Evolutionary conservation across 495 filamentous ascomycete genomes (phyloP), one percentile per base, ranked within the genome.

Genomic region (Umbilicaria muhlenbergii): DNA sequence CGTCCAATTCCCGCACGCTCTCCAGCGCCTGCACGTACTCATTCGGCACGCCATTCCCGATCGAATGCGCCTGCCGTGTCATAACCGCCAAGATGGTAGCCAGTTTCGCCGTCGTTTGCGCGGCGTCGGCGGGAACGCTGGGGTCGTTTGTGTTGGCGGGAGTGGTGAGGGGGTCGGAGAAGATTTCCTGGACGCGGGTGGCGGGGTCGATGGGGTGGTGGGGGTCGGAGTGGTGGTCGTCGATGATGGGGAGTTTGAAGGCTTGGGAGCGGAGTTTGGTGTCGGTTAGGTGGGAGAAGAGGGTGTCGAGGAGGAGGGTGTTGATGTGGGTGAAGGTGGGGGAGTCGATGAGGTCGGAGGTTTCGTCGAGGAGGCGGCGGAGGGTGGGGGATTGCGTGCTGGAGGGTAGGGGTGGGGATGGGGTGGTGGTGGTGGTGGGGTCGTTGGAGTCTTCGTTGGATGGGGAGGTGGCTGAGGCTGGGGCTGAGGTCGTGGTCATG

Each of bases 291-390:
- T 77, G 72, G 5, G 80, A 80, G 66, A 94, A 96, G 7, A 77
- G 78, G 36, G 86, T 75, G 57, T 95, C 86, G 48, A 96, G 81
- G 44, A 95, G 74, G 46, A 81, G 75, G 7, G 82, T 86, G 35
- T 91, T 63, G 31, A 96, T 86, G 46, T 79, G 77, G 6, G 78
- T 72, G 60, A 95, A 94, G 15, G 80, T 71, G 0, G 92, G 92
- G 0, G 89, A 94, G 44, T 98, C 92, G 51, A 98, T 82, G 14
- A 96, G 69, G 59, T 98, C 91, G 16, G 91, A 81, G 10, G 91
- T 95, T 62, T 96, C 91, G 54, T 96, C 87, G 1, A 98, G 68
- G n/a, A 99, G 73, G 41, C 83, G 78, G 39, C 89, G 82, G 50
- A 96, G 74, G 24, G 64, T 59, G 6, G 59, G 62, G 17, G 63